These are phyloP conservation scores for Ascosphaera apis DNA, from an alignment of 2,329 filamentous ascomycete species.

Conservation along the genomic window DNA sequence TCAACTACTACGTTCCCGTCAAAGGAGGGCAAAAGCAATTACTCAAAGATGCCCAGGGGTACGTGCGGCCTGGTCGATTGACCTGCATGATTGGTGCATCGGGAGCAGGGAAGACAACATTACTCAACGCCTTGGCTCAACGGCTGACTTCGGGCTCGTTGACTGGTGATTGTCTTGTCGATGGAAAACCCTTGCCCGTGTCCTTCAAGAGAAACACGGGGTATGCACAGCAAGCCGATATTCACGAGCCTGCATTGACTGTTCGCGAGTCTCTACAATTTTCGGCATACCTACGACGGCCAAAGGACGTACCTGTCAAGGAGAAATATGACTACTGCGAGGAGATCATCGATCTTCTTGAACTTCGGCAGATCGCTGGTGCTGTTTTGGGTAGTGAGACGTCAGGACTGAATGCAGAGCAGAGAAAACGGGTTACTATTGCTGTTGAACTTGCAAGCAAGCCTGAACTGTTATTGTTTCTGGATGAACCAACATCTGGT, in stretches of 20 bases:
- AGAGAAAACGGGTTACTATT: slow-evolving; percentile 43
- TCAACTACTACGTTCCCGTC: slow-evolving; percentile 44
- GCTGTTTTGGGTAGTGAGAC: slow-evolving; percentile 38
- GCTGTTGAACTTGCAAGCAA: slow-evolving; percentile 39
- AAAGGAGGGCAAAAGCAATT: slow-evolving; percentile 23
- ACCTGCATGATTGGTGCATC: slow-evolving; percentile 66
- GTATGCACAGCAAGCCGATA: slow-evolving; percentile 40
- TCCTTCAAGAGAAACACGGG: slow-evolving; percentile 31
- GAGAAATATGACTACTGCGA: slow-evolving; percentile 49
- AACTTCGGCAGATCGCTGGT: slow-evolving; percentile 44
- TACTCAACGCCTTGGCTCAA: slow-evolving; percentile 24
- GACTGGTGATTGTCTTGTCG: slow-evolving; percentile 21
- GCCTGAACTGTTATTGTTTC: slow-evolving; percentile 35
- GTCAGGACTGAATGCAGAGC: slow-evolving; percentile 38
- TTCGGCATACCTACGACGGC: slow-evolving; percentile 40
- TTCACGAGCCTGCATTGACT: slow-evolving; percentile 43
- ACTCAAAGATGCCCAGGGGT: slow-evolving; percentile 42
- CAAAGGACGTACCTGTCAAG: slow-evolving; percentile 28
- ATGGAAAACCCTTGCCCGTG: slow-evolving; percentile 21
- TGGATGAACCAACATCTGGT: slow-evolving; percentile 40
- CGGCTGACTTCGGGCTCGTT: slow-evolving; percentile 22
- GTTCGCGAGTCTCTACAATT: slow-evolving; percentile 44
- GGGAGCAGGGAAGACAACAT: slow-evolving; percentile 29
- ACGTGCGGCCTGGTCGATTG: slow-evolving; percentile 52
- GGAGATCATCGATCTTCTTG: slow-evolving; percentile 42